Percentiles rank a stretch among this genome's conserved stretches.
Evolutionary conservation across 768 basidiomycete species (phyloP).

Genomic region (Phanerochaete carnosa): DNA sequence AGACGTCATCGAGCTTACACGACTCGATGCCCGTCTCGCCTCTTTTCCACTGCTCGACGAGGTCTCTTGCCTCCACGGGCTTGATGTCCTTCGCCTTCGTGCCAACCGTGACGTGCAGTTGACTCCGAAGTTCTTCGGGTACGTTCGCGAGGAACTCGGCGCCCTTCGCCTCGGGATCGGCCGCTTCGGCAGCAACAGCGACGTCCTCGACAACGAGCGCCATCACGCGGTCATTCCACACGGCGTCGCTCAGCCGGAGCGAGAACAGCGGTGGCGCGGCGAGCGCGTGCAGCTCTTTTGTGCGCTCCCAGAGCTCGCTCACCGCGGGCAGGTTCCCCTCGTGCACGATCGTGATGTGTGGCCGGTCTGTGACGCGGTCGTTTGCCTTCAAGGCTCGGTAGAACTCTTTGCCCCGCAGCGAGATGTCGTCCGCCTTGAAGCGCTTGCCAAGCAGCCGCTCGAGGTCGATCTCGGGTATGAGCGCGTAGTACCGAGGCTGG

Average conservation of each 20-base stretch:
- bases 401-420: conserved; percentile 34
- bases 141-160: conserved; percentile 46
- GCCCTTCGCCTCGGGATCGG: conserved; percentile 28
- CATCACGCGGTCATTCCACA: conserved; percentile 83
- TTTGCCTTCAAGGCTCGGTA: conserved; percentile 45
- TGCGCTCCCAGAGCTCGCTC: conserved; percentile 47
- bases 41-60: conserved; percentile 54
- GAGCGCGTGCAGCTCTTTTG: conserved; percentile 32
- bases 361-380: conserved; percentile 50
- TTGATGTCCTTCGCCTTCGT: conserved; percentile 48
- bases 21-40: conserved; percentile 21
- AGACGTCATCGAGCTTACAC: conserved; percentile 20
- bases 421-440: conserved; percentile 34
- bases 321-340: conserved; percentile 38
- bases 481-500: conserved; percentile 73
- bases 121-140: conserved; percentile 39
- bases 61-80: conserved; percentile 64
- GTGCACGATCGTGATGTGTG: conserved; percentile 91
- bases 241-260: conserved; percentile 55
- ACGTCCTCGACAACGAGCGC: conserved; percentile 69
- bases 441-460: conserved; percentile 39
- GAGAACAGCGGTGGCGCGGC: conserved; percentile 50
- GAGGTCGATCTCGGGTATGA: conserved; percentile 74
- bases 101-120: conserved; percentile 88
- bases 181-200: conserved; percentile 28